Evolutionary conservation across 257 asterid genomes (phyloP), one percentile per base, ranked within the genome.

Genomic region (Pogostemon cablin): DNA sequence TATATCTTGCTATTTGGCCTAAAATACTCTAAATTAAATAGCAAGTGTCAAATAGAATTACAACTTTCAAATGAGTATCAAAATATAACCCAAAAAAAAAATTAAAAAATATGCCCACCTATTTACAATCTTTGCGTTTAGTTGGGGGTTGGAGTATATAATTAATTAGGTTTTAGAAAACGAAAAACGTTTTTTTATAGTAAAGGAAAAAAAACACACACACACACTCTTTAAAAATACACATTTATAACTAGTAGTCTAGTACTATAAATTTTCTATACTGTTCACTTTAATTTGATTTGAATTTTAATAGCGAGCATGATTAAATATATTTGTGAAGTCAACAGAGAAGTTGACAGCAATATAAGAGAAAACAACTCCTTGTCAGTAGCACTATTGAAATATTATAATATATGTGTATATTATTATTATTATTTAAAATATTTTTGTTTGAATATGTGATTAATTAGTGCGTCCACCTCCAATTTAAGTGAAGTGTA

Each of bases 331-430:
- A 37, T 9, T 67, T 67, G 11, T 66, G 7, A 71, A 65, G 81
- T 77, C 73, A 77, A 65, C 66, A 58, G 5, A n/a, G 77, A 77
- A 49, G 49, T 48, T 35, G 80, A 75, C 80, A 62, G 53, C 46
- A 25, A 25, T 25, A 9, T 38, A n/a, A 5, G 67, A 43, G 75
- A 69, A 37, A 53, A 62, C 43, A 72, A 62, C 76, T 66, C 58
- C 41, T 75, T 9, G 71, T 50, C 56, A 73, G 46, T 48, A 52
- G 61, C 77, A 60, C 67, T 58, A 72, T 72, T 73, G 32, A 66
- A 69, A 46, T 25, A 32, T 12, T 47, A 41, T 37, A 62, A 12
- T 54, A 54, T 54, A 54, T 46, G 32, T 25, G 32, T 25, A 25
- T 49, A 7, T 8, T 50, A 49, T 48, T 12, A 4, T 35, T 49